Percentiles rank a stretch among this genome's conserved stretches.
phyloP scores from a whole-genome alignment of 176 grass and related monocot genomes.

The Olyra latifolia region DNA sequence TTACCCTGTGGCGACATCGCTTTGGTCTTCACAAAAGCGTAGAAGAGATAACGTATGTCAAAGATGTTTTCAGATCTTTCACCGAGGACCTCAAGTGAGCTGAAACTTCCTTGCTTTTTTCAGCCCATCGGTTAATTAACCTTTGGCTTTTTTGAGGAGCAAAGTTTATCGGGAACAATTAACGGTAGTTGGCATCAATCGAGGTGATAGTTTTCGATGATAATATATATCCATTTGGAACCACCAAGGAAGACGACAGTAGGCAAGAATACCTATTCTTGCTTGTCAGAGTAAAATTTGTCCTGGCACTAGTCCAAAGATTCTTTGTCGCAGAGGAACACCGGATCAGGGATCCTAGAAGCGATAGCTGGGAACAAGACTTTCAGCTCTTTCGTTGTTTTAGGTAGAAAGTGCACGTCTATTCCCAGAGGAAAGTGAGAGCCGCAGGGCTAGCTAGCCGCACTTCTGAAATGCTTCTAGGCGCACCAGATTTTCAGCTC shows the following conservation, averaged over 20 bases:
- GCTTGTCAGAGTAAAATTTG: slow-evolving; percentile 26
- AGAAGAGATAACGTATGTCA: slow-evolving; percentile 18
- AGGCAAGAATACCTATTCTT: slow-evolving; percentile 27
- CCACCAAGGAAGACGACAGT: background rate
- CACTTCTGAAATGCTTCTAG: background rate
- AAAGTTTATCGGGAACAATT: slow-evolving; percentile 4
- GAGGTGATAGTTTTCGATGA: background rate
- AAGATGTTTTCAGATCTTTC: slow-evolving; percentile 32
- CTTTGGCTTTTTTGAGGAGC: slow-evolving; percentile 22
- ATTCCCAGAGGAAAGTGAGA: slow-evolving; percentile 12
- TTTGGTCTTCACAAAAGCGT: slow-evolving; percentile 46
- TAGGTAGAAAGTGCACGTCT: slow-evolving; percentile 30
- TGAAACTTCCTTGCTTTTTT: slow-evolving; percentile 42
- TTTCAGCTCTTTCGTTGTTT: slow-evolving; percentile 2
- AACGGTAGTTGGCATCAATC: slow-evolving; percentile 7
- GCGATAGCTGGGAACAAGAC: slow-evolving; percentile 13
- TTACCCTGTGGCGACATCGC: slow-evolving; percentile 35
- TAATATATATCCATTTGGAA: background rate
- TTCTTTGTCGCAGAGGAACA: slow-evolving; percentile 39
- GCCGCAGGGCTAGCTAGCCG: background rate
- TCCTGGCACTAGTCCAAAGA: slow-evolving; percentile 34
- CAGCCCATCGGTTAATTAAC: background rate
- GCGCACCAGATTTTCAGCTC: background rate
- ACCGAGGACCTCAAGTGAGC: slow-evolving; percentile 17
- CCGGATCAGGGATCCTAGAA: slow-evolving; percentile 39